phyloP scores from a whole-genome alignment of 768 basidiomycete species.

The Pleurotus sapidus region DNA sequence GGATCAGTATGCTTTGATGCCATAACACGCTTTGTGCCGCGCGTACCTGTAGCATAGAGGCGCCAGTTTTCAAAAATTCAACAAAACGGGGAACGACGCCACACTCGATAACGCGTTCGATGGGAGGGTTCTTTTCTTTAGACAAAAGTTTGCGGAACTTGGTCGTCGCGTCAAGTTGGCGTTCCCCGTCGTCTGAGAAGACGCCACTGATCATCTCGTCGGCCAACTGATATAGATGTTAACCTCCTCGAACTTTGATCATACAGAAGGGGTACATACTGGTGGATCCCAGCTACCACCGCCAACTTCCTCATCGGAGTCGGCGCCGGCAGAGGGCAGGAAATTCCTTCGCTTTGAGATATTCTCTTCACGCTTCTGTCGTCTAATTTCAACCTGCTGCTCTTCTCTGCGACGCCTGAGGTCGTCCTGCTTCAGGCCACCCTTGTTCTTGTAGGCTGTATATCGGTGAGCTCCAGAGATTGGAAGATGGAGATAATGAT shows the following conservation, averaged over 20 bases:
- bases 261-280: constrained; percentile 37
- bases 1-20: constrained; percentile 7
- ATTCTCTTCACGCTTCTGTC: constrained; percentile 98
- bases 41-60: constrained; percentile 81
- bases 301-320: constrained; percentile 90
- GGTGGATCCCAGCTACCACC: constrained; percentile 74
- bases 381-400: constrained; percentile 97
- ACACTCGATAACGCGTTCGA: constrained; percentile 97
- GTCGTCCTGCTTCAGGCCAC: constrained; percentile 86
- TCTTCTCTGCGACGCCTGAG: constrained; percentile 96
- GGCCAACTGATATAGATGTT: constrained; percentile 50
- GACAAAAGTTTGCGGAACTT: constrained; percentile 98
- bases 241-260: too few species aligned
- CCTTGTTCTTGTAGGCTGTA: constrained; percentile 89
- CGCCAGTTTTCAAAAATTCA: constrained; percentile 80
- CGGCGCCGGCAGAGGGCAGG: constrained; percentile 65
- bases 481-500: constrained; percentile 19
- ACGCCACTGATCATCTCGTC: constrained; percentile 94
- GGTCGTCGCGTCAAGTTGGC: constrained; percentile 94
- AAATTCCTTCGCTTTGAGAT: constrained; percentile 97
- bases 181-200: constrained; percentile 87
- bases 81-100: constrained; percentile 97
- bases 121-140: constrained; percentile 99
- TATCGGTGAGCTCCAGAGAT: constrained; percentile 32
- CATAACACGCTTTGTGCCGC: not conserved